These are phyloP conservation scores for Cylindrotheca fusiformis DNA, from an alignment of 108 stramenopile genomes.

Conservation along the genomic window DNA sequence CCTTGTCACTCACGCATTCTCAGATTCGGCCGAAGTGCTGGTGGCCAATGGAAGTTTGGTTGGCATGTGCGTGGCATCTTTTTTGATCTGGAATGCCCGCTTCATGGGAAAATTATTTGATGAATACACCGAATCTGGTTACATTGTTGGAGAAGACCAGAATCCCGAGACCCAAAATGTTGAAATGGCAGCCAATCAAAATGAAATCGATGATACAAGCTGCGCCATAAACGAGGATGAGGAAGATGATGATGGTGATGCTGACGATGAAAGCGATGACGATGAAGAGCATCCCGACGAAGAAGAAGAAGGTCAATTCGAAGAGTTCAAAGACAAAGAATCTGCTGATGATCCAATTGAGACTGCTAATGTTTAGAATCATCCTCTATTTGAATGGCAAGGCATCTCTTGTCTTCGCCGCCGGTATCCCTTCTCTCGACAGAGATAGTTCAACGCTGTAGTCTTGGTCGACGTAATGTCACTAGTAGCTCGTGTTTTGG, in stretches of 20 bases:
- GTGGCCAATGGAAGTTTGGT: slow-evolving; percentile 90
- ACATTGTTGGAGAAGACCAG: slow-evolving; percentile 86
- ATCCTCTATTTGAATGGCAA: too few species aligned
- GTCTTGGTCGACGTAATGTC: too few species aligned
- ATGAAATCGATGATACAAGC: slow-evolving; percentile 66
- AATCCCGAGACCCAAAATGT: slow-evolving; percentile 45
- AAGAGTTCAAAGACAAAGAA: slow-evolving; percentile 1
- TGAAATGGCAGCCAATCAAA: slow-evolving; percentile 69
- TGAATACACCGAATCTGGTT: slow-evolving; percentile 86
- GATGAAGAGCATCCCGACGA: slow-evolving; percentile 21
- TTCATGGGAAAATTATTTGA: slow-evolving; percentile 94
- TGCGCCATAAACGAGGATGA: slow-evolving; percentile 84
- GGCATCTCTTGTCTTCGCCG: too few species aligned
- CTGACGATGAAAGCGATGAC: slow-evolving; percentile 57
- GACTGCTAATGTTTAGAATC: too few species aligned
- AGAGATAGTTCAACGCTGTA: too few species aligned
- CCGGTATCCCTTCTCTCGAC: too few species aligned
- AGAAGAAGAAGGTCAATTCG: slow-evolving; percentile 13
- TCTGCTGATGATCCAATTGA: slow-evolving; percentile 7
- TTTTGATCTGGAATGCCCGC: slow-evolving; percentile 94
- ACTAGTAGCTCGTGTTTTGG: too few species aligned
- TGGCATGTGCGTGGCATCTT: slow-evolving; percentile 83
- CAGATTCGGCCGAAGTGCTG: slow-evolving; percentile 67
- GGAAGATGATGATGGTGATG: slow-evolving; percentile 61
- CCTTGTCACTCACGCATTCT: slow-evolving; percentile 93